Conservation (phyloP, 129 eudicot species). For the Escallonia herrerae region DNA sequence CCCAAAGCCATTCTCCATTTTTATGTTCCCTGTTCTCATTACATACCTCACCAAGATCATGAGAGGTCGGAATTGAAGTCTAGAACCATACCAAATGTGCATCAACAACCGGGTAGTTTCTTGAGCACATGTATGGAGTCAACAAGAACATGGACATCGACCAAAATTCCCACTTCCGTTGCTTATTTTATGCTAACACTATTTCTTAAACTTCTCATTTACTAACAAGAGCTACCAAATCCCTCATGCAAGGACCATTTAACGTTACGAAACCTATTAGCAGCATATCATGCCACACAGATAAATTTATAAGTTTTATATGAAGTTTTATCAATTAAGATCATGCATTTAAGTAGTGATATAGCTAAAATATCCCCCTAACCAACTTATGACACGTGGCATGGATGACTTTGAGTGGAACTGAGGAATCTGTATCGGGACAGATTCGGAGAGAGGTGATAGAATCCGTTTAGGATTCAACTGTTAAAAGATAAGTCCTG, state of each 20-base stretch:
- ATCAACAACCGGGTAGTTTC: constrained; percentile 6
- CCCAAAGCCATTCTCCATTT: neutral
- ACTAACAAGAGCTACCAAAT: constrained; percentile 7
- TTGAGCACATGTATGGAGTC: constrained; percentile 25
- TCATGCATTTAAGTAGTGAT: too few relatives aligned
- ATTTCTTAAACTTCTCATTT: neutral
- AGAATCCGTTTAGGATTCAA: too few relatives aligned
- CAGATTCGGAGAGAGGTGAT: too few relatives aligned
- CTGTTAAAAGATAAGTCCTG: too few relatives aligned
- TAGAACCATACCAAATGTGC: neutral
- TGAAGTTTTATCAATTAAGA: too few relatives aligned
- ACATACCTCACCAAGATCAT: neutral
- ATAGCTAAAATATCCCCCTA: too few relatives aligned
- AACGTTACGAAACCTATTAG: constrained; percentile 9
- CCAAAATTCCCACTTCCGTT: constrained; percentile 21
- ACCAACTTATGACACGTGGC: too few relatives aligned
- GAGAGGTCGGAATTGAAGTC: neutral
- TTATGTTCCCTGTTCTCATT: neutral
- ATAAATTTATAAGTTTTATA: neutral
- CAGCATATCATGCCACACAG: constrained; percentile 22
- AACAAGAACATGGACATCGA: constrained; percentile 27
- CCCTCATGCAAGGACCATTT: constrained; percentile 28
- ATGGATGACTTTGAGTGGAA: too few relatives aligned
- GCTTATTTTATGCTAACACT: neutral
- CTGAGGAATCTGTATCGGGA: too few relatives aligned